Evolutionary conservation across 78 protist species (phyloP).

Genomic region (Dictyostelium brefeldianum): DNA sequence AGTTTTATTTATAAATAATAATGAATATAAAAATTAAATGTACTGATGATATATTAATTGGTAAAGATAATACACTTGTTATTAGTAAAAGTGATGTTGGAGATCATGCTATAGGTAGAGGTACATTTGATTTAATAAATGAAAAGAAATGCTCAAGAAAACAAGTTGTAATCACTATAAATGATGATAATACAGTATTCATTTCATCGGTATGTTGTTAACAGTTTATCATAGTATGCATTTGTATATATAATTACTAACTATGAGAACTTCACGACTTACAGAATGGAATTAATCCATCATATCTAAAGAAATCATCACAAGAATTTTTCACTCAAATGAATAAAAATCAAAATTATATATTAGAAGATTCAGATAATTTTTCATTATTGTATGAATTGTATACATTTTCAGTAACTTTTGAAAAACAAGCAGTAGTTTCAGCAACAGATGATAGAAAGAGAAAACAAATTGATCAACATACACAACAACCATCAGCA

Average conservation of each 20-base stretch:
- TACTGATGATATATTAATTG: not conserved
- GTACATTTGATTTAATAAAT: not conserved
- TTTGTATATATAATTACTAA: too few species aligned
- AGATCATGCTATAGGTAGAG: conserved; percentile 41
- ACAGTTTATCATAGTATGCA: too few species aligned
- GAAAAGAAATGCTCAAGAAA: conserved; percentile 80
- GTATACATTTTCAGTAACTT: conserved; percentile 1
- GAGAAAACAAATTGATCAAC: not conserved
- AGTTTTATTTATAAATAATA: not conserved
- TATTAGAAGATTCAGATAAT: conserved; percentile 37
- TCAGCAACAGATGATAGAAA: not conserved
- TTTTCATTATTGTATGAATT: conserved; percentile 56
- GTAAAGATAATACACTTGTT: not conserved
- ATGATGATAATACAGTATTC: conserved; percentile 17
- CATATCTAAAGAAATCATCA: conserved; percentile 44
- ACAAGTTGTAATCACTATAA: conserved; percentile 24
- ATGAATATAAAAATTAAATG: not conserved
- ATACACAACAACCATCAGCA: not conserved
- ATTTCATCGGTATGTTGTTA: conserved; percentile 22
- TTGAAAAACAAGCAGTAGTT: not conserved
- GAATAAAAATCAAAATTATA: conserved; percentile 48
- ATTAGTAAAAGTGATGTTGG: not conserved
- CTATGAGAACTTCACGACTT: too few species aligned
- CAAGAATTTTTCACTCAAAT: conserved; percentile 47
- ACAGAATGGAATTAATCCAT: conserved; percentile 61